These are phyloP conservation scores for Auricularia sp. DNA, from an alignment of 768 basidiomycete species.

Conservation along the genomic window DNA sequence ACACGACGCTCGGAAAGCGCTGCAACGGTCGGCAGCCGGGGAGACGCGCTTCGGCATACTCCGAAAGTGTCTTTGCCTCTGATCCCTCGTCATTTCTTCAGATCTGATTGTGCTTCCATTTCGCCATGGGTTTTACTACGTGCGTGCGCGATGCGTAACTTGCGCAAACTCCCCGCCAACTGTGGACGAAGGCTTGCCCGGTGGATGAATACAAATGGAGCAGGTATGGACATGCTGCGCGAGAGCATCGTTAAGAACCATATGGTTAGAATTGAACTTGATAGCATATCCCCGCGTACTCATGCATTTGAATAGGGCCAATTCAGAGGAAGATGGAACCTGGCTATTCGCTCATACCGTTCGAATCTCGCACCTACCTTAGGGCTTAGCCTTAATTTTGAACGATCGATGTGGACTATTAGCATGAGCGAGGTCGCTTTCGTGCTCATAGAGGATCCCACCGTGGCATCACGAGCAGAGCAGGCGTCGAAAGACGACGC, in stretches of 20 bases:
- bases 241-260: constrained; percentile 66
- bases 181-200: constrained; percentile 48
- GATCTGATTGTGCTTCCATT: no score
- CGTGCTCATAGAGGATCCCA: constrained; percentile 67
- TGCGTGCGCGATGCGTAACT: neutral
- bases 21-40: no score
- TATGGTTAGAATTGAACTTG: constrained; percentile 32
- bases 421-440: constrained; percentile 77
- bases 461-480: constrained; percentile 19
- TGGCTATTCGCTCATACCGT: constrained; percentile 64
- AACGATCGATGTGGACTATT: constrained; percentile 65
- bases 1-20: neutral
- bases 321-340: constrained; percentile 53
- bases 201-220: constrained; percentile 74
- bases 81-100: no score
- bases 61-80: no score
- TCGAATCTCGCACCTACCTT: constrained; percentile 55
- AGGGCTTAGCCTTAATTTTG: constrained; percentile 40
- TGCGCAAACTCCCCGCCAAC: neutral
- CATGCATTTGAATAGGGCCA: constrained; percentile 25
- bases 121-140: neutral
- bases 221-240: constrained; percentile 55
- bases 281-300: constrained; percentile 25
- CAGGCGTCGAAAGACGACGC: neutral
- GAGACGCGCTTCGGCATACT: no score